These are phyloP conservation scores for Hypocrella siamensis DNA, from an alignment of 2,329 filamentous ascomycete species.

Conservation along the genomic window DNA sequence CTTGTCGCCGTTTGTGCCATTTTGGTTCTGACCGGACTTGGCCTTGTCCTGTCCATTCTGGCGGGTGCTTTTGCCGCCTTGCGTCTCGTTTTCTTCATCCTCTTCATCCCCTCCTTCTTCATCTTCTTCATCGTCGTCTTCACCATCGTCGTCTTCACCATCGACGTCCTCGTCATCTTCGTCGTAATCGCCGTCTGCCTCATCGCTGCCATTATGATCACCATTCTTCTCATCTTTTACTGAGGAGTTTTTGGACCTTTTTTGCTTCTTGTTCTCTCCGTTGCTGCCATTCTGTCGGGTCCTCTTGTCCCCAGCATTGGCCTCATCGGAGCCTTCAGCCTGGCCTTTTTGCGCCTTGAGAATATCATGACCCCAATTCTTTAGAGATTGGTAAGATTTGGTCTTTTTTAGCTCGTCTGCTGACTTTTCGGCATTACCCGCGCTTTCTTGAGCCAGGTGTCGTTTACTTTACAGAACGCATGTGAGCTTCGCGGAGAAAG, in stretches of 20 bases:
- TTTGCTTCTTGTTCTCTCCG: constrained; percentile 15
- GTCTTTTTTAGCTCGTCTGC: constrained; percentile 27
- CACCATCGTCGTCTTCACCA: neutral
- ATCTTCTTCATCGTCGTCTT: neutral
- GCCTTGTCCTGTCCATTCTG: neutral
- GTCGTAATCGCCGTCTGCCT: constrained; percentile 5
- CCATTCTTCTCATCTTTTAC: constrained; percentile 3
- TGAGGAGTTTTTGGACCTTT: constrained; percentile 9
- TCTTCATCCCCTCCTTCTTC: neutral
- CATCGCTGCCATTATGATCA: constrained; percentile 1
- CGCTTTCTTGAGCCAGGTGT: constrained; percentile 48
- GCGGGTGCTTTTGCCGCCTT: neutral
- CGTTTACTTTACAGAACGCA: constrained; percentile 27
- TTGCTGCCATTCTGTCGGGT: constrained; percentile 9
- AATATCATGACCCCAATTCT: constrained; percentile 45
- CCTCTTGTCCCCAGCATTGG: constrained; percentile 12
- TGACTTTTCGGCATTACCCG: constrained; percentile 36
- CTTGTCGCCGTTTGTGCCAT: constrained; percentile 3
- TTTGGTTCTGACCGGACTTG: constrained; percentile 1
- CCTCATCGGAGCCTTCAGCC: constrained; percentile 4
- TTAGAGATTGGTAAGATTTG: constrained; percentile 41
- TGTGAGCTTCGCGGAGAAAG: too few relatives aligned
- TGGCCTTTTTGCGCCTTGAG: constrained; percentile 20
- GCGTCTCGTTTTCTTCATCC: neutral
- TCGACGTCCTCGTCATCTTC: constrained; percentile 4